Evolutionary conservation across 2,329 filamentous ascomycete species (phyloP).

Genomic region (Fusarium pseudoanthophilum): DNA sequence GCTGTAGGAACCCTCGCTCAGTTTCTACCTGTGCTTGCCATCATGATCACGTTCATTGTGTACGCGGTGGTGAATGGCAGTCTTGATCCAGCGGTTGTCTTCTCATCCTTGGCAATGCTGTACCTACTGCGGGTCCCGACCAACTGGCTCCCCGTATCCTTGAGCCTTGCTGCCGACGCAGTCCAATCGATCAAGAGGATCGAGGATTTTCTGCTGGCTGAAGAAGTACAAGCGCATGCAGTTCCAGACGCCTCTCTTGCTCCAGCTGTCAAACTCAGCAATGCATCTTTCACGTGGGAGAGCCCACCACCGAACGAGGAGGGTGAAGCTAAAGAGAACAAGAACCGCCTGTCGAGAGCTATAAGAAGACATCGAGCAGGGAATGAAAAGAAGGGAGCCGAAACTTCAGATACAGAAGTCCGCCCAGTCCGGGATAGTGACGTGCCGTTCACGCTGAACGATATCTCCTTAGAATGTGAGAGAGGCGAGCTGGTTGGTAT

Average conservation of each 20-base stretch:
- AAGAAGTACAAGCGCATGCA: not conserved
- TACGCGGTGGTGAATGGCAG: not conserved
- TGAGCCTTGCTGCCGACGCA: not conserved
- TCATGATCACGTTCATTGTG: not conserved
- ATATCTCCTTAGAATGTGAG: not conserved
- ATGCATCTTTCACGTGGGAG: not conserved
- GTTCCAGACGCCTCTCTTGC: not conserved
- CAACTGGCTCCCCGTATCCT: not conserved
- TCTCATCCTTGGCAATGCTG: not conserved
- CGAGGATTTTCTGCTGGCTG: not conserved
- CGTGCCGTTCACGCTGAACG: not conserved
- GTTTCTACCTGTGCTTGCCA: not conserved
- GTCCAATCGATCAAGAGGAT: not conserved
- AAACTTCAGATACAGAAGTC: not conserved
- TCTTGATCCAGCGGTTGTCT: not conserved
- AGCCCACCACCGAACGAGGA: not conserved
- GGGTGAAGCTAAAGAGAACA: not conserved
- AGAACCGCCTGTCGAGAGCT: not conserved
- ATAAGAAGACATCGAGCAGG: not conserved
- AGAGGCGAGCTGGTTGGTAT: not conserved
- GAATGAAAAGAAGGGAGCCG: not conserved
- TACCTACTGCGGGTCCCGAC: not conserved
- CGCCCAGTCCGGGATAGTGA: not conserved
- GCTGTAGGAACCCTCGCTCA: not conserved
- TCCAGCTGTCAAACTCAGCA: not conserved